A percentile compares a stretch with the other conserved stretches of the same genome.
phyloP scores from a whole-genome alignment of 2,329 filamentous ascomycete genomes.

The Fusarium dimerum region DNA sequence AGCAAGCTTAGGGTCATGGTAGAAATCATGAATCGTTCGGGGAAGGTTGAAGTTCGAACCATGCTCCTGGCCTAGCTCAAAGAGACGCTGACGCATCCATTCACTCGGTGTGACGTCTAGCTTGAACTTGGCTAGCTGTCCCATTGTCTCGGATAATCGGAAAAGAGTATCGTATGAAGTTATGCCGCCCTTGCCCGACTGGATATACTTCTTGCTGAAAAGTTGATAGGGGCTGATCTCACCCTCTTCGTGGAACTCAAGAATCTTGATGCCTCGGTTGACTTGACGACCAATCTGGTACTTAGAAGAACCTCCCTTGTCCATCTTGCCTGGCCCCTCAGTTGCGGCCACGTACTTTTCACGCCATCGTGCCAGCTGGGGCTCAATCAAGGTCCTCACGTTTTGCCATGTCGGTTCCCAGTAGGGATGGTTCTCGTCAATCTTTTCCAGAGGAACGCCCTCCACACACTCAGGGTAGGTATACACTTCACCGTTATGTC shows the following conservation, averaged over 20 bases:
- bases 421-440: constrained; percentile 51
- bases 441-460: constrained; percentile 55
- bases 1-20: constrained; percentile 55
- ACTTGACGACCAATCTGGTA: constrained; percentile 58
- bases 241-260: constrained; percentile 53
- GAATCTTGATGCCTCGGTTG: constrained; percentile 54
- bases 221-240: constrained; percentile 59
- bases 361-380: constrained; percentile 48
- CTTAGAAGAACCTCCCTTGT: constrained; percentile 42
- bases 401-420: constrained; percentile 57
- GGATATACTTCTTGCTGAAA: constrained; percentile 52
- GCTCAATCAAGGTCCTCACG: constrained; percentile 44
- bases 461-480: constrained; percentile 53
- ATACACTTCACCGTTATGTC: constrained; percentile 51
- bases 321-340: constrained; percentile 33
- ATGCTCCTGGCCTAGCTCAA: constrained; percentile 47
- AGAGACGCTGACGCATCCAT: constrained; percentile 59
- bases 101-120: constrained; percentile 54
- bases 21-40: constrained; percentile 54
- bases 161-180: constrained; percentile 59
- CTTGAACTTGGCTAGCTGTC: constrained; percentile 54
- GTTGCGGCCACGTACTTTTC: constrained; percentile 45
- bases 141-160: constrained; percentile 54
- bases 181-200: constrained; percentile 40
- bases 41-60: constrained; percentile 53